Conservation (phyloP, 2,329 filamentous ascomycete genomes). For the Emergomyces africanus region DNA sequence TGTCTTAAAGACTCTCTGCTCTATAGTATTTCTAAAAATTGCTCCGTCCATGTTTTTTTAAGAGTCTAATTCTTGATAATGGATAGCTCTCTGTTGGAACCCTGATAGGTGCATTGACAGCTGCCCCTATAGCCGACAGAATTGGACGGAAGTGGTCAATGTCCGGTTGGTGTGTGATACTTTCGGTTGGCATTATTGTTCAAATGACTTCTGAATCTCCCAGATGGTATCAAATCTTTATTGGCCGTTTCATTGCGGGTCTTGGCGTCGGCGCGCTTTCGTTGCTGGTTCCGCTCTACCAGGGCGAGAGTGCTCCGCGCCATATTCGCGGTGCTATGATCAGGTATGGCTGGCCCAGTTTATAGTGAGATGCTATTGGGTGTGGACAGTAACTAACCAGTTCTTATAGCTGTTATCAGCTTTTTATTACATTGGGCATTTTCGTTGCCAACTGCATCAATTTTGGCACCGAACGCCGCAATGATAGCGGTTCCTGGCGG, state of each 20-base stretch:
- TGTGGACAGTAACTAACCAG: neutral
- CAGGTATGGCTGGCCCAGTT: slow-evolving; percentile 14
- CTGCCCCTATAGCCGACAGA: slow-evolving; percentile 33
- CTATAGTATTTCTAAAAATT: slow-evolving; percentile 8
- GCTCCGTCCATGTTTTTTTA: neutral
- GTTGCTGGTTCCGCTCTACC: slow-evolving; percentile 36
- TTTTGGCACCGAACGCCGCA: slow-evolving; percentile 31
- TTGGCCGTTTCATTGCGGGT: slow-evolving; percentile 36
- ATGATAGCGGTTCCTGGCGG: slow-evolving; percentile 35
- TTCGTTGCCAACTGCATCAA: slow-evolving; percentile 38
- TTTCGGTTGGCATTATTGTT: slow-evolving; percentile 34
- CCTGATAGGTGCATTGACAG: slow-evolving; percentile 26
- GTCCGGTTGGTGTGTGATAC: slow-evolving; percentile 32
- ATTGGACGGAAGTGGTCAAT: slow-evolving; percentile 35
- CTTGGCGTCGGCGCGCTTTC: slow-evolving; percentile 36
- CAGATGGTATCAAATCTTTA: slow-evolving; percentile 33
- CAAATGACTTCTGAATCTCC: slow-evolving; percentile 29
- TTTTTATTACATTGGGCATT: slow-evolving; percentile 39
- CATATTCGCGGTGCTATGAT: slow-evolving; percentile 38
- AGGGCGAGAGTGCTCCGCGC: slow-evolving; percentile 34
- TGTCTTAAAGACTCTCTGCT: slow-evolving; percentile 5
- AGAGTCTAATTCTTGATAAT: neutral
- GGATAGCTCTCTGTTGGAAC: slow-evolving; percentile 34
- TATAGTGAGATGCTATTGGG: neutral
- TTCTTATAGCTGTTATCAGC: slow-evolving; percentile 31